Conservation (phyloP, 257 asterid species). For the Rhazya stricta region DNA sequence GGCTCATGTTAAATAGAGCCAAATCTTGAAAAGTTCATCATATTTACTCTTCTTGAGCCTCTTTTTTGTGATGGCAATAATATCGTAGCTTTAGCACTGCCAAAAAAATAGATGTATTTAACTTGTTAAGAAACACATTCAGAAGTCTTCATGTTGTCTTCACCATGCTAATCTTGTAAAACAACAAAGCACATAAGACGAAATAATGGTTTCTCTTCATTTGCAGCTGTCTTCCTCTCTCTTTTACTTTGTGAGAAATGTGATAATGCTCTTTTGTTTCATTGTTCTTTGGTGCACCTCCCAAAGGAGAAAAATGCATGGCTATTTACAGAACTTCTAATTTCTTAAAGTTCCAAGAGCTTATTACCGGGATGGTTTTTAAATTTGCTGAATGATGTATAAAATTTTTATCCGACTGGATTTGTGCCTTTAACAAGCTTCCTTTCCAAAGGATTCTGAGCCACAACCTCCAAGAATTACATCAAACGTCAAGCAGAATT, state of each 20-base stretch:
- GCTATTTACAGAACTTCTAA: neutral
- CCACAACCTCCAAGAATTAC: constrained; percentile 81
- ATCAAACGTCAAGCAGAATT: constrained; percentile 85
- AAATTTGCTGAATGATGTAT: neutral
- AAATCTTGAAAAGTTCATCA: neutral
- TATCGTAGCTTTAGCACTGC: no score
- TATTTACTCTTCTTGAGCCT: no score
- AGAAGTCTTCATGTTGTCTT: no score
- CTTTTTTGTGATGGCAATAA: no score
- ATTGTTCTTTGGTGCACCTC: neutral
- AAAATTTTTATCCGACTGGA: neutral
- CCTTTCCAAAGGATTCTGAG: constrained; percentile 50
- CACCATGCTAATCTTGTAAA: no score
- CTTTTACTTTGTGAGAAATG: no score
- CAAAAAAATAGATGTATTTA: no score
- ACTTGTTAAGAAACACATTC: no score
- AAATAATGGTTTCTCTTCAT: no score
- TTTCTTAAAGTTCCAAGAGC: neutral
- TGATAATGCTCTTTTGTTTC: neutral
- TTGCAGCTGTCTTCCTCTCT: no score
- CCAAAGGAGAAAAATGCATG: neutral
- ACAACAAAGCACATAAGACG: no score
- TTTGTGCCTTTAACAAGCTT: constrained; percentile 16
- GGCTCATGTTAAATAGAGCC: neutral
- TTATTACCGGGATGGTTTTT: neutral